phyloP scores from a whole-genome alignment of 2,329 filamentous ascomycete species.

The Claviceps sorghi region DNA sequence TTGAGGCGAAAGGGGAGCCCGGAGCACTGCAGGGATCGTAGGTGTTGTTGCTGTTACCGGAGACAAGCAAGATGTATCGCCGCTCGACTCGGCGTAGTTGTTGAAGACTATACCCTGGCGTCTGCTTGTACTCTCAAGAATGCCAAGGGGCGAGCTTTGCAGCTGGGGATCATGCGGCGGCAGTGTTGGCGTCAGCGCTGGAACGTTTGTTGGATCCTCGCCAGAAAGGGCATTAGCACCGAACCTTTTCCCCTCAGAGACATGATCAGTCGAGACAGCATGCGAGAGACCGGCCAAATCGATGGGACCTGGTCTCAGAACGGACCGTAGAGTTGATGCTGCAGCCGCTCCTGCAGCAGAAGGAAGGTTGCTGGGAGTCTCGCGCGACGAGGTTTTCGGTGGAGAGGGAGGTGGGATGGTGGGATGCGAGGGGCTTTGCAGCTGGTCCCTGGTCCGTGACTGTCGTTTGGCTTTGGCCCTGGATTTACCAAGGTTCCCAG shows the following conservation, averaged over 20 bases:
- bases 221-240: constrained; percentile 10
- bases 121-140: constrained; percentile 24
- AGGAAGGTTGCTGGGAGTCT: background rate
- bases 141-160: constrained; percentile 19
- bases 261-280: constrained; percentile 49
- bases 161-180: constrained; percentile 14
- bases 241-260: constrained; percentile 20
- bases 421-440: constrained; percentile 5
- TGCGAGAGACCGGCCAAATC: constrained; percentile 36
- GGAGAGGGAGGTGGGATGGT: constrained; percentile 10
- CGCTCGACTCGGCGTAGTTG: constrained; percentile 25
- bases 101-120: constrained; percentile 48
- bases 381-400: background rate
- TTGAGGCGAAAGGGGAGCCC: background rate
- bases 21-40: background rate
- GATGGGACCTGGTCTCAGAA: constrained; percentile 16
- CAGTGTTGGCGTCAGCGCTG: constrained; percentile 1
- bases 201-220: constrained; percentile 7
- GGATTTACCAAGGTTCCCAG: constrained; percentile 21
- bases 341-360: constrained; percentile 11
- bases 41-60: constrained; percentile 4
- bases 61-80: constrained; percentile 24
- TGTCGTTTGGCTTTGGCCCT: constrained; percentile 18
- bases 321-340: constrained; percentile 20
- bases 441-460: constrained; percentile 13